phyloP scores from a whole-genome alignment of 768 basidiomycete genomes.

The Mycena venus region DNA sequence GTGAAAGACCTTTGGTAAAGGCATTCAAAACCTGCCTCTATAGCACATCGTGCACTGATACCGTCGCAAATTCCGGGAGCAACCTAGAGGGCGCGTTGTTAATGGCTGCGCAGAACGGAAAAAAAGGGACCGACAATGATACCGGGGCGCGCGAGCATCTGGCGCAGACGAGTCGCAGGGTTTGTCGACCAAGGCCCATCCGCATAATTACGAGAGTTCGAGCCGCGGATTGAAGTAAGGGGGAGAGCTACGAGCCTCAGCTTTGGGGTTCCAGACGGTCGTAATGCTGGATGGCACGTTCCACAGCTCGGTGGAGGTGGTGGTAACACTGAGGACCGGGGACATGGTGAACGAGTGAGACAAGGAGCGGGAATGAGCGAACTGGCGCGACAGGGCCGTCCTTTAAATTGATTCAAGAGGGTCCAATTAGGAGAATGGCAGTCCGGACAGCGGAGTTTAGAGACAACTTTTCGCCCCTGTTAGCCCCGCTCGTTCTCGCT shows the following conservation, averaged over 20 bases:
- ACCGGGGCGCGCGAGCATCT: conserved; percentile 78
- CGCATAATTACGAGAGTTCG: conserved; percentile 77
- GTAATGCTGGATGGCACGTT: conserved; percentile 2
- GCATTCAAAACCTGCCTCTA: conserved; percentile 85
- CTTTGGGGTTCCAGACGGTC: neutral
- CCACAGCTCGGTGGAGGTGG: neutral
- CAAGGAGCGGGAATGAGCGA: neutral
- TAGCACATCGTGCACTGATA: conserved; percentile 83
- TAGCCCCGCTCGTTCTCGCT: neutral
- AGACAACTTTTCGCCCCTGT: neutral
- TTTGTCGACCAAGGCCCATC: conserved; percentile 78
- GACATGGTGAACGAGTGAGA: conserved; percentile 5
- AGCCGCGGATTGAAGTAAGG: conserved; percentile 76
- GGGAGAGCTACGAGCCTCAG: conserved; percentile 1
- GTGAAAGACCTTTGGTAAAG: conserved; percentile 86
- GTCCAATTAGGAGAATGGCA: neutral
- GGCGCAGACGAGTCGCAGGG: conserved; percentile 80
- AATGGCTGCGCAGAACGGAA: neutral
- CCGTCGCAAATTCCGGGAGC: conserved; percentile 72
- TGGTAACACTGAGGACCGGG: neutral
- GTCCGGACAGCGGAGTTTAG: neutral
- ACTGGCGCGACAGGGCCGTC: neutral
- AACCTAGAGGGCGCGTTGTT: too few species aligned
- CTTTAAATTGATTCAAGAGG: neutral
- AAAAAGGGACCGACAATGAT: conserved; percentile 70